Percentiles rank a stretch among this genome's conserved stretches.
Conservation (phyloP, 176 grass and related monocot species). For the Alopecurus myosuroides region DNA sequence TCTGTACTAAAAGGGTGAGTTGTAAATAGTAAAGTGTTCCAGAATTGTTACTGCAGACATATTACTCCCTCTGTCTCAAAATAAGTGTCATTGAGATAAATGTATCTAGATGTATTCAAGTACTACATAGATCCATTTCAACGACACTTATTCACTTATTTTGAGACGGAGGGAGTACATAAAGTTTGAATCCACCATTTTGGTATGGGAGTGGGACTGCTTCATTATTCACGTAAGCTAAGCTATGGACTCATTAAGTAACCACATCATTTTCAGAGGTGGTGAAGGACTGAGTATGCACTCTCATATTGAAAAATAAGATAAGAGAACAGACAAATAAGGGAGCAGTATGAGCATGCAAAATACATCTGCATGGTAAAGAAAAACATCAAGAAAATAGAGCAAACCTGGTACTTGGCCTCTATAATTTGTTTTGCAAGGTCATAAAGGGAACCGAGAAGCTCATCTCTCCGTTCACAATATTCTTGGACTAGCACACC, state of each 20-base stretch:
- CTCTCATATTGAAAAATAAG: constrained; percentile 19
- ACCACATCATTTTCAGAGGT: neutral
- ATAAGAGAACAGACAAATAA: constrained; percentile 7
- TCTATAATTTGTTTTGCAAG: constrained; percentile 80
- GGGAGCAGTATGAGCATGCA: neutral
- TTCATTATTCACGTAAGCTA: constrained; percentile 11
- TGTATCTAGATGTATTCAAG: no score
- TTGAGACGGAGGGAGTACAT: no score
- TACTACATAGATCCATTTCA: no score
- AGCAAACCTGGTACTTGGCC: constrained; percentile 74
- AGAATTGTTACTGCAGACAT: neutral
- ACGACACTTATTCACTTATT: no score
- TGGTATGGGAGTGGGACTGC: neutral
- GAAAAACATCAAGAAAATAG: constrained; percentile 8
- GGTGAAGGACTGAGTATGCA: neutral
- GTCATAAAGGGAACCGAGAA: constrained; percentile 77
- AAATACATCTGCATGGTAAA: constrained; percentile 12
- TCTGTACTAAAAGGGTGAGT: neutral
- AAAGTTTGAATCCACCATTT: neutral
- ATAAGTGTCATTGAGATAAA: no score
- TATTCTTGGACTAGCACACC: constrained; percentile 79
- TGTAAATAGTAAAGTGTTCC: constrained; percentile 1
- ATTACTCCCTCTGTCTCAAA: no score
- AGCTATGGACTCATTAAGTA: constrained; percentile 7
- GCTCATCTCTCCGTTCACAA: constrained; percentile 78